Evolutionary conservation across 2,329 filamentous ascomycete genomes (phyloP).

Genomic region (Byssochlamys sp.): DNA sequence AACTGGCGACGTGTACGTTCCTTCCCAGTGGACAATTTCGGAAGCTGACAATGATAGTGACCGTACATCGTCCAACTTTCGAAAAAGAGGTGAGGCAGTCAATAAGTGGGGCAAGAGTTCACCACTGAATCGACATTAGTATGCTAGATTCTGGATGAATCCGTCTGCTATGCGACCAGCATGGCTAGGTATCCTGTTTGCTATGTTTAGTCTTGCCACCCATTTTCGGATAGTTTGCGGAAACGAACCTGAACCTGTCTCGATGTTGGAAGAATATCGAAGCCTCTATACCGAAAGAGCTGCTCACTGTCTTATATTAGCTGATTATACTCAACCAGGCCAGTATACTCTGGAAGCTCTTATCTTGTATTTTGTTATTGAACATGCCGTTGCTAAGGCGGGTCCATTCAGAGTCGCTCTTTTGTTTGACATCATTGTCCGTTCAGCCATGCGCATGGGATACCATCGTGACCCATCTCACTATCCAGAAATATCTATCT

Average conservation of each 20-base stretch:
- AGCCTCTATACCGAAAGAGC: conserved; percentile 1
- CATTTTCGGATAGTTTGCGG: neutral
- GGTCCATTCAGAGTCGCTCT: conserved; percentile 13
- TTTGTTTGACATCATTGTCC: conserved; percentile 17
- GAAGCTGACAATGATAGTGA: neutral
- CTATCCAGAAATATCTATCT: conserved; percentile 25
- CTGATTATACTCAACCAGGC: conserved; percentile 5
- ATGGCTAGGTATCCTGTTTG: conserved; percentile 5
- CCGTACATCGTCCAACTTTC: neutral
- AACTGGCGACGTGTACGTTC: conserved; percentile 2
- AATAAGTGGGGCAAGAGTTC: neutral
- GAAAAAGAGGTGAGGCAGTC: neutral
- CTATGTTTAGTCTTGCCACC: conserved; percentile 3
- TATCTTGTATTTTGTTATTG: conserved; percentile 1
- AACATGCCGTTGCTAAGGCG: conserved; percentile 13
- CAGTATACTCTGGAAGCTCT: conserved; percentile 5
- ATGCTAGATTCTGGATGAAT: conserved; percentile 5
- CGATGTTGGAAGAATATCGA: neutral
- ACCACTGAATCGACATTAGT: neutral
- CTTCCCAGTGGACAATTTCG: neutral
- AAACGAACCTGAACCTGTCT: neutral
- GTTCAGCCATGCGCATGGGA: conserved; percentile 28
- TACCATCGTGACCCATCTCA: conserved; percentile 33
- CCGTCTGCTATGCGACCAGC: neutral
- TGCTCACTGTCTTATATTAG: conserved; percentile 5